These are phyloP conservation scores for Bryoglossum gracile DNA, from an alignment of 495 filamentous ascomycete species.

Conservation along the genomic window DNA sequence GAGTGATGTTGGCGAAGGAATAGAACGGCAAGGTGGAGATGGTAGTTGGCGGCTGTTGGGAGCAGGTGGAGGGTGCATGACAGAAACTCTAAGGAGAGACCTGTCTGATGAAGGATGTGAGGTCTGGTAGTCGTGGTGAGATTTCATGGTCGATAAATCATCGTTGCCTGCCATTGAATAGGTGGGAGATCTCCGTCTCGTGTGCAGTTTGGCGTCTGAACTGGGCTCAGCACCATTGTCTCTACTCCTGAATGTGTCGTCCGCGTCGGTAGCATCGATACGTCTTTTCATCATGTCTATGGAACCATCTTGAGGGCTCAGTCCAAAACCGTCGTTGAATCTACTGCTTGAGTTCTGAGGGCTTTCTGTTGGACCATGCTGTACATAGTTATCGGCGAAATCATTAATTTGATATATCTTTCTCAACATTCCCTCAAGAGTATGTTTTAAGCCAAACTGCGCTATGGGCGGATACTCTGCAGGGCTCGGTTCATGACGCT, in stretches of 20 bases:
- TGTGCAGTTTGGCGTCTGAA: conserved; percentile 16
- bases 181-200: conserved; percentile 10
- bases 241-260: conserved; percentile 2
- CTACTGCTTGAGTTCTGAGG: conserved; percentile 8
- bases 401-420: conserved; percentile 20
- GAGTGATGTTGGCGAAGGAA: conserved; percentile 19
- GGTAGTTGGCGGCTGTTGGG: conserved; percentile 23
- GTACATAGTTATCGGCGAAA: conserved; percentile 19
- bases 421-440: conserved; percentile 18
- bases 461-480: conserved; percentile 16
- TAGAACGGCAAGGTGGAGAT: conserved; percentile 19
- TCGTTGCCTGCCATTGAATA: conserved; percentile 2
- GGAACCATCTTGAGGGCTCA: conserved; percentile 10
- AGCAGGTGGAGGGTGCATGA: conserved; percentile 24
- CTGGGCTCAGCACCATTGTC: conserved; percentile 1
- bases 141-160: conserved; percentile 8
- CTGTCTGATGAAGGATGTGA: conserved; percentile 8
- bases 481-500: conserved; percentile 7
- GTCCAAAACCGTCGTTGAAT: neutral
- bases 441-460: conserved; percentile 20
- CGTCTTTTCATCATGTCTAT: conserved; percentile 20
- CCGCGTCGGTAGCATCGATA: conserved; percentile 5
- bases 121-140: conserved; percentile 12
- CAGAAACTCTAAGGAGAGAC: conserved; percentile 10
- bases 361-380: conserved; percentile 2